Base-by-base conservation (phyloP, 163 green algal species). In the Trebouxia gelatinosa region DNA sequence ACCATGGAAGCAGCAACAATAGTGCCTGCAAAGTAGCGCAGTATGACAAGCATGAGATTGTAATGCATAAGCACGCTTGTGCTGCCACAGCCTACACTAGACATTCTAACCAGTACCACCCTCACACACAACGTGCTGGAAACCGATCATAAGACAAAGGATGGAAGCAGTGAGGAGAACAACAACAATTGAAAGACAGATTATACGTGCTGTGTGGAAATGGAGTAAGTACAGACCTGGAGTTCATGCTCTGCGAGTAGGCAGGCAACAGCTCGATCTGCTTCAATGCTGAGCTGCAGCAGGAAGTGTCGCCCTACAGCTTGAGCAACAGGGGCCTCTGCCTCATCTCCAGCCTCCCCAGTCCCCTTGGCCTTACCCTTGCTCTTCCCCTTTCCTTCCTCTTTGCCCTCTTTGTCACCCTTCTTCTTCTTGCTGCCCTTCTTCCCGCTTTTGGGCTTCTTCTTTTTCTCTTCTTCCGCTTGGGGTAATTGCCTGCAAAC, bases 211-310 rank as follows among this genome's bases (percentile, higher is more conserved):
- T 66, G 19, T 9, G 57, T 26, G 28, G 19, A 17, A 19, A 35
- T 26, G 19, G 21, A 32, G 11, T 35, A 11, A 35, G 5, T n/a
- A 31, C 61, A 40, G 31, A 76, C 68, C 68, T 76, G 68, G 28
- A 76, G 43, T 35, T 76, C 68, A 76, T 76, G 68, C 9, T 62
- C 29, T 28, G 46, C 68, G 3, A 76, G 40, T 16, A 62, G 48
- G 29, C 46, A 40, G 13, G 68, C 68, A 39, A 76, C 40, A 43
- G 68, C 46, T 2, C 40, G 29, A 29, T 76, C 40, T 5, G 39
- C 16, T 6, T 62, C 68, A 11, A 28, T n/a, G 29, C 6, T 16
- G n/a, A 76, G 40, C 17, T 76, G 28, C 68, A 76, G 68, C n/a
- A 7, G n/a, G 9, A 76, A 76, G 40, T 61, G 68, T 43, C 32